These are phyloP conservation scores for Coemansia sp. DNA, from an alignment of 192 early-diverging fungal species.

Conservation along the genomic window DNA sequence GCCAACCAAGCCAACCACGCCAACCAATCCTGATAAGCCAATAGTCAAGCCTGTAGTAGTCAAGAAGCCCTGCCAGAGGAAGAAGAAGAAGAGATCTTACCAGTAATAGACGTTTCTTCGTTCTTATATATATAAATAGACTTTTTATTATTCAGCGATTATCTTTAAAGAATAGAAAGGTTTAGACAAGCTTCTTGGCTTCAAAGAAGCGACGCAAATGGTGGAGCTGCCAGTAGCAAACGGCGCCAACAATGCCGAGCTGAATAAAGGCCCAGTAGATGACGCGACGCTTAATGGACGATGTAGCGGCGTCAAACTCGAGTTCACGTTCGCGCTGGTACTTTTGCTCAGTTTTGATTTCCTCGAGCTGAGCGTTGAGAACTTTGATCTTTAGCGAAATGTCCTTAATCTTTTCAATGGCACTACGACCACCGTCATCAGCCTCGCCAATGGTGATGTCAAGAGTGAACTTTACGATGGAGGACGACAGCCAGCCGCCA, in stretches of 20 bases:
- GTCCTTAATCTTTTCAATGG: slow-evolving; percentile 63
- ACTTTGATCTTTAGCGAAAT: slow-evolving; percentile 76
- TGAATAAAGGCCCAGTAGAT: slow-evolving; percentile 91
- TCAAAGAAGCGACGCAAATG: slow-evolving; percentile 88
- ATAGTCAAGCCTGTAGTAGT: no score
- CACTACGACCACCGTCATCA: slow-evolving; percentile 57
- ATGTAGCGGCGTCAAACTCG: slow-evolving; percentile 88
- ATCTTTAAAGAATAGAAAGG: not conserved
- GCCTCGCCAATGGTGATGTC: slow-evolving; percentile 75
- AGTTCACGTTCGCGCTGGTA: slow-evolving; percentile 92
- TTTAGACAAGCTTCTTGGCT: slow-evolving; percentile 87
- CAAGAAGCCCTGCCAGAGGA: not conserved
- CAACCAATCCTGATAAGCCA: not conserved
- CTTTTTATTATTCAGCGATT: not conserved
- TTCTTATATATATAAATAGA: not conserved
- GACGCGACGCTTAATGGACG: slow-evolving; percentile 82
- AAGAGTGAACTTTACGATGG: slow-evolving; percentile 57
- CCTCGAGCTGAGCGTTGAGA: slow-evolving; percentile 78
- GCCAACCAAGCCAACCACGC: not conserved
- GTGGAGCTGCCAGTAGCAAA: slow-evolving; percentile 87
- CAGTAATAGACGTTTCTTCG: not conserved
- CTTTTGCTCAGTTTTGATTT: slow-evolving; percentile 86
- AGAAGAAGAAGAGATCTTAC: not conserved
- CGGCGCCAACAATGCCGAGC: slow-evolving; percentile 73
- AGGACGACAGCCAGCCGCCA: slow-evolving; percentile 74